Evolutionary conservation across 306 rosid genomes (phyloP).

Genomic region (Vicia villosa): DNA sequence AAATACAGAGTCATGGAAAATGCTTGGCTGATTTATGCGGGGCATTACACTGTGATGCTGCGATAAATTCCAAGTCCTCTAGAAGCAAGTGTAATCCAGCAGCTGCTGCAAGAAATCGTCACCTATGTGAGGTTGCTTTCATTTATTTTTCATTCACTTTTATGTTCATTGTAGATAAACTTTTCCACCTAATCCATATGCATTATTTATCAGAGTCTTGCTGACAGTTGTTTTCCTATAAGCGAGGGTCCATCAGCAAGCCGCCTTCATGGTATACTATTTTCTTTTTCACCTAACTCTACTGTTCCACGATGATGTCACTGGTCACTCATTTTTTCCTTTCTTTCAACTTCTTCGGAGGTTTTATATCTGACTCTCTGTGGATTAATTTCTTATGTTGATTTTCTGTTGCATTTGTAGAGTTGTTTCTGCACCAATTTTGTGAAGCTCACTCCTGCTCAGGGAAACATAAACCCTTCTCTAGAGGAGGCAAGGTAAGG

Average conservation of each 20-base stretch:
- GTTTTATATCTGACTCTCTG: background rate
- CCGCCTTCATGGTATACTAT: slow-evolving; percentile 73
- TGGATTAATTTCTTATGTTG: slow-evolving; percentile 36
- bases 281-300: slow-evolving; percentile 24
- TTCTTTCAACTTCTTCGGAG: background rate
- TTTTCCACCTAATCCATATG: slow-evolving; percentile 28
- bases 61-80: slow-evolving; percentile 56
- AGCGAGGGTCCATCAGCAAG: slow-evolving; percentile 70
- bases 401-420: slow-evolving; percentile 48
- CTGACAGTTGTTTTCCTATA: slow-evolving; percentile 76
- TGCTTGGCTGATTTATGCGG: slow-evolving; percentile 98
- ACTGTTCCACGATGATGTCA: background rate
- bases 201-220: slow-evolving; percentile 63
- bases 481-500: slow-evolving; percentile 86
- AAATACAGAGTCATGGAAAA: slow-evolving; percentile 67
- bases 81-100: slow-evolving; percentile 85
- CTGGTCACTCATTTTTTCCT: background rate
- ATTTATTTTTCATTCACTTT: background rate
- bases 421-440: slow-evolving; percentile 89
- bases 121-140: slow-evolving; percentile 89
- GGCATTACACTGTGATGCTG: slow-evolving; percentile 83
- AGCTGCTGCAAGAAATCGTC: slow-evolving; percentile 78
- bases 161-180: slow-evolving; percentile 16
- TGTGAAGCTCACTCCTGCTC: slow-evolving; percentile 93
- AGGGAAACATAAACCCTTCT: slow-evolving; percentile 73